Conservation (phyloP, 192 early-diverging fungal species). For the Entomortierella chlamydospora region DNA sequence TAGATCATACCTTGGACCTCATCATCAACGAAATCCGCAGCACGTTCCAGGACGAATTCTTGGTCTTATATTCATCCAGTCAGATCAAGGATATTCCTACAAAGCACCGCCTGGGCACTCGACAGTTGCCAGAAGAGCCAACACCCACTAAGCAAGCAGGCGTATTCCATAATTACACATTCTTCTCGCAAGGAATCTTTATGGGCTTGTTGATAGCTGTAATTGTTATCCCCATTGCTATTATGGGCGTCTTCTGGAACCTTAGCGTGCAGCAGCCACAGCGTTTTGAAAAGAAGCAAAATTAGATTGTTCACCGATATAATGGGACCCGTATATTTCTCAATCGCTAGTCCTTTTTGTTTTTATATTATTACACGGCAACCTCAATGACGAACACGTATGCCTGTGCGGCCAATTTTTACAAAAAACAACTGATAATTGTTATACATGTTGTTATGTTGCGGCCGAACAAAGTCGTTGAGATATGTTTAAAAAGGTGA, state of each 20-base stretch:
- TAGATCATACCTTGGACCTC: constrained; percentile 18
- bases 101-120: constrained; percentile 23
- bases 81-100: constrained; percentile 38
- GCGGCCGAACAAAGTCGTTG: no score
- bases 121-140: constrained; percentile 38
- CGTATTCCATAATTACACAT: constrained; percentile 46
- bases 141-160: constrained; percentile 34
- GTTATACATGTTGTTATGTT: no score
- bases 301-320: constrained; percentile 4
- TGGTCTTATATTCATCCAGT: constrained; percentile 48
- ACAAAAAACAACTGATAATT: no score
- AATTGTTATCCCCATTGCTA: constrained; percentile 34
- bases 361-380: no score
- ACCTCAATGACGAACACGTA: no score
- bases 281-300: constrained; percentile 53
- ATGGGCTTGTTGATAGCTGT: constrained; percentile 41
- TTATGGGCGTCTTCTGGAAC: constrained; percentile 50
- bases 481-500: no score
- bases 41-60: constrained; percentile 29
- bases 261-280: constrained; percentile 49
- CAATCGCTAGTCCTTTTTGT: no score
- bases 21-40: constrained; percentile 18
- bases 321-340: no score
- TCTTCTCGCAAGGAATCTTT: constrained; percentile 52
- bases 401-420: no score